These are phyloP conservation scores for Porodaedalea pini DNA, from an alignment of 1,284 basidiomycete genomes.

Conservation along the genomic window DNA sequence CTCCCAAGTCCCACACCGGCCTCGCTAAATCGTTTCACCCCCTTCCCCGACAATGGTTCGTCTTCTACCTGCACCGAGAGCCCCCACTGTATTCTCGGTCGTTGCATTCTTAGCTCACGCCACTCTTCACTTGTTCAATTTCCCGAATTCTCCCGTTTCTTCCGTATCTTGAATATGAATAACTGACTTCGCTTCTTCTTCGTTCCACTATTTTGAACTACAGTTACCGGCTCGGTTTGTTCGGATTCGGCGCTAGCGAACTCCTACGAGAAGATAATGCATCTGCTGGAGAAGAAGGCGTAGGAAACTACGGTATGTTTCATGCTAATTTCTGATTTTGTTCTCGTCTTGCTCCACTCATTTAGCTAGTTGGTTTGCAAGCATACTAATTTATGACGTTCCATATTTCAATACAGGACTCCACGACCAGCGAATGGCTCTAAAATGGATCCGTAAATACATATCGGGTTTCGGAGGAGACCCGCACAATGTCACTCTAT, in stretches of 20 bases:
- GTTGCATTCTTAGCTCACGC: neutral
- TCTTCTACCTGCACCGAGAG: neutral
- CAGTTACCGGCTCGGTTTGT: slow-evolving; percentile 71
- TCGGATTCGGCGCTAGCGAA: slow-evolving; percentile 66
- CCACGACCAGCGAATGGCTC: slow-evolving; percentile 63
- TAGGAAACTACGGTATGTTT: slow-evolving; percentile 66
- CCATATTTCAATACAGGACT: slow-evolving; percentile 42
- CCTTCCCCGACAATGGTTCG: neutral
- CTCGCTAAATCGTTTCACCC: neutral
- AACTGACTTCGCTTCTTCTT: neutral
- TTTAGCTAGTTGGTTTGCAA: too few relatives aligned
- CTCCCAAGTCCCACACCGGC: neutral
- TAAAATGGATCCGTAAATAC: slow-evolving; percentile 66
- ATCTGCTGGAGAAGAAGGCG: slow-evolving; percentile 59
- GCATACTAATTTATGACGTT: neutral
- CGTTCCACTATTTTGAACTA: neutral
- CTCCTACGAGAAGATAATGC: slow-evolving; percentile 64
- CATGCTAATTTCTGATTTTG: slow-evolving; percentile 3
- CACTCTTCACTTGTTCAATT: neutral
- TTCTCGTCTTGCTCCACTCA: neutral
- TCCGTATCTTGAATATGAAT: neutral
- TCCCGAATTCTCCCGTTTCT: slow-evolving; percentile 7
- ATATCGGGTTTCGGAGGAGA: slow-evolving; percentile 72
- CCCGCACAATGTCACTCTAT: slow-evolving; percentile 64
- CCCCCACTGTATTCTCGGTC: neutral